Evolutionary conservation across 2,329 filamentous ascomycete genomes (phyloP), one percentile per base, ranked within the genome.

Genomic region (Chaetomium olivaceum): DNA sequence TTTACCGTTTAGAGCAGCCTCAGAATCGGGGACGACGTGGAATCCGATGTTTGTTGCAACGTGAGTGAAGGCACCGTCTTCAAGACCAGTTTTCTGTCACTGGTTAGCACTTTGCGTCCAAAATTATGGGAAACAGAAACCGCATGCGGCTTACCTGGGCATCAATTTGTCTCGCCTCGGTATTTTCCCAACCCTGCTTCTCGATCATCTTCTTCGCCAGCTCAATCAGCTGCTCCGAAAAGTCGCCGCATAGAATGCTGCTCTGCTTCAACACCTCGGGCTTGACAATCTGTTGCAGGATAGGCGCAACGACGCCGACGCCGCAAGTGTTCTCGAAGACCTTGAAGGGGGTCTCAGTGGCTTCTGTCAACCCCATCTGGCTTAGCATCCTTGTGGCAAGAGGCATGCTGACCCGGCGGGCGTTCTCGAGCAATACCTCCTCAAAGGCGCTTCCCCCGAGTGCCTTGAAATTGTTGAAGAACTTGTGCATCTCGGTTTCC

Each of bases 291-390:
- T 72, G 71, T 63, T 83, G 79, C 16, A 86, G 70, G 29, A 80
- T 73, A 9, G 80, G 78, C 1, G 80, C 80, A 14, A 85, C 76
- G 19, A 84, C 77, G 0, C 84, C 85, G 4, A 78, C 77, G 0
- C 85, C 85, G 63, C 84, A 87, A 7, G 82, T 84, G 67, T 80
- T 80, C 65, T 87, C 85, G 12, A 87, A 72, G 27, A 87, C 69
- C 2, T 59, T 57, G 57, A 83, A 74, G 0, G 80, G 78, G 6
- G 67, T 67, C 11, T 60, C 65, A 2, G 70, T 72, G 16, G 66
- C 63, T 4, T 66, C 52, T 58, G 69, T 65, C 19, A 78, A 69
- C 1, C 74, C 74, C 39, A 76, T 77, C 67, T 78, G 73, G 21
- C 62, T 61, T 29, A 80, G 73, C 68, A 75, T 46, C 19, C 59